Conservation (phyloP, 352 stramenopile species). For the Pythium dissotocum region DNA sequence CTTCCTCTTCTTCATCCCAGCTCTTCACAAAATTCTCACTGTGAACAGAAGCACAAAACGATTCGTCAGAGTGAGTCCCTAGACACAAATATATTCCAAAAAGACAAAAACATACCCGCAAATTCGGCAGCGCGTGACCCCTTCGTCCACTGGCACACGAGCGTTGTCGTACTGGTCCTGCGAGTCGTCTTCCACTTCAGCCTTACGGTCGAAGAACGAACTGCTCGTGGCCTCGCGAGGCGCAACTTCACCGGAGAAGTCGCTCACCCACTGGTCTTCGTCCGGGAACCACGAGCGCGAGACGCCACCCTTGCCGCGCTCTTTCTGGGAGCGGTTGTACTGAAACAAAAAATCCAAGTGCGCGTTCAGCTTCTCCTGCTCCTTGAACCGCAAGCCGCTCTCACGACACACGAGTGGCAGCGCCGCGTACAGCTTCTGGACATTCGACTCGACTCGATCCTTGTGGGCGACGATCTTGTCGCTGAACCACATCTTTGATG, state of each 20-base stretch:
- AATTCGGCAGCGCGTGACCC: slow-evolving; percentile 80
- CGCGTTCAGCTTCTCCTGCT: slow-evolving; percentile 74
- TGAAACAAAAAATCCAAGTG: slow-evolving; percentile 89
- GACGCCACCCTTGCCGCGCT: slow-evolving; percentile 77
- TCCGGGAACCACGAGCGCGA: slow-evolving; percentile 84
- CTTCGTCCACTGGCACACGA: slow-evolving; percentile 76
- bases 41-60: neutral
- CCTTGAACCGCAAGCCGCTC: slow-evolving; percentile 78
- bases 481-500: slow-evolving; percentile 86
- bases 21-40: slow-evolving; percentile 81
- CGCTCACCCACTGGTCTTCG: slow-evolving; percentile 78
- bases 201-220: slow-evolving; percentile 72
- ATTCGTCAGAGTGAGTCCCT: neutral
- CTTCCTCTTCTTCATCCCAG: slow-evolving; percentile 89
- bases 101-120: slow-evolving; percentile 50
- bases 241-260: slow-evolving; percentile 62
- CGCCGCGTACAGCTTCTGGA: slow-evolving; percentile 84
- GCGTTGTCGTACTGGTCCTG: slow-evolving; percentile 69
- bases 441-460: slow-evolving; percentile 81
- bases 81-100: neutral
- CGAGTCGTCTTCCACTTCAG: slow-evolving; percentile 46
- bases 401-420: slow-evolving; percentile 79
- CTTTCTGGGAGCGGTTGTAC: slow-evolving; percentile 80
- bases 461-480: slow-evolving; percentile 84
- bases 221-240: slow-evolving; percentile 75